These are phyloP conservation scores for Lophium mytilinum DNA, from an alignment of 495 filamentous ascomycete species.

Conservation along the genomic window DNA sequence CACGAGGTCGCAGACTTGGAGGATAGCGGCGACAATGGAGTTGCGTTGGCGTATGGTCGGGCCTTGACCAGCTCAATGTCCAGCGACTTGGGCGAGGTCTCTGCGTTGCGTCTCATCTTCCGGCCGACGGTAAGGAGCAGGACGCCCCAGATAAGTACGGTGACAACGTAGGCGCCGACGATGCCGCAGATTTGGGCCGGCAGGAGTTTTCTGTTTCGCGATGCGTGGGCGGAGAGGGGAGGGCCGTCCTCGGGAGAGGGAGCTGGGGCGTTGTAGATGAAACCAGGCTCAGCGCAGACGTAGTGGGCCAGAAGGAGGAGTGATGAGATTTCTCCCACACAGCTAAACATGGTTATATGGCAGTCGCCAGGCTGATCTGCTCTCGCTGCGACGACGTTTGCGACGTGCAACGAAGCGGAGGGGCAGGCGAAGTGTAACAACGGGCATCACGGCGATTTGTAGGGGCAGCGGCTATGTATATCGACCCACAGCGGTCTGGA, in stretches of 20 bases:
- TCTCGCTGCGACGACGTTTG: slow-evolving; percentile 9
- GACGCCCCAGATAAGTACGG: slow-evolving; percentile 57
- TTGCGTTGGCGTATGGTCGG: slow-evolving; percentile 34
- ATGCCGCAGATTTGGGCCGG: slow-evolving; percentile 72
- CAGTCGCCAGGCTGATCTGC: background rate
- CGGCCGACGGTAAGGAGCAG: slow-evolving; percentile 59
- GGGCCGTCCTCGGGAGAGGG: slow-evolving; percentile 52
- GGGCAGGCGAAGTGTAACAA: slow-evolving; percentile 21
- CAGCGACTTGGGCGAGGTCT: slow-evolving; percentile 41
- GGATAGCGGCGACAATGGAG: slow-evolving; percentile 27
- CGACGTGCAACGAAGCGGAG: slow-evolving; percentile 20
- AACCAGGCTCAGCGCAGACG: background rate
- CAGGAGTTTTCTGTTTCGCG: slow-evolving; percentile 52
- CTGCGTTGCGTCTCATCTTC: slow-evolving; percentile 47
- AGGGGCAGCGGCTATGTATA: slow-evolving; percentile 20
- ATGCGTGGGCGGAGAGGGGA: slow-evolving; percentile 45
- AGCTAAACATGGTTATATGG: slow-evolving; percentile 13
- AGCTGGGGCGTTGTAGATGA: slow-evolving; percentile 48
- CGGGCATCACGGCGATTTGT: slow-evolving; percentile 17
- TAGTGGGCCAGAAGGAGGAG: background rate
- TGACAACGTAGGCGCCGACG: slow-evolving; percentile 68
- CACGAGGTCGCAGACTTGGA: slow-evolving; percentile 37
- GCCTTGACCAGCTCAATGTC: slow-evolving; percentile 56
- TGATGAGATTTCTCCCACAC: background rate
- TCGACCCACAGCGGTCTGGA: slow-evolving; percentile 5